Percentiles rank a stretch among this genome's conserved stretches.
phyloP scores from a whole-genome alignment of 352 stramenopile species.

The Globisporangium rhizosaccharum region DNA sequence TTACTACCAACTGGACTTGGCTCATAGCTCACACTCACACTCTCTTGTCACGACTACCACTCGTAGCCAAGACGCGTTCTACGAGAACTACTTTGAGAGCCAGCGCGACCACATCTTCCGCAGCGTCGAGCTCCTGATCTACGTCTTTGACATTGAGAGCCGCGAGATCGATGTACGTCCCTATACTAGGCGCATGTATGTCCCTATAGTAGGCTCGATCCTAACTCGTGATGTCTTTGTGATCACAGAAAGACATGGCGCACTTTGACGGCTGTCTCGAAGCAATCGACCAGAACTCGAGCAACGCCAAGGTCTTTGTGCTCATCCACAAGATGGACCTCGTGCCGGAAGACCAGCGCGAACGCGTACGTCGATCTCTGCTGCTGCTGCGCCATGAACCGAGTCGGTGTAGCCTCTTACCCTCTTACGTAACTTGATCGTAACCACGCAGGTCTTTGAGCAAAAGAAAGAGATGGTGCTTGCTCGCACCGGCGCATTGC shows the following conservation, averaged over 20 bases:
- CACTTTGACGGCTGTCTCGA: constrained; percentile 97
- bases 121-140: constrained; percentile 97
- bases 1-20: background rate
- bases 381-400: too few species aligned
- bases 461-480: constrained; percentile 94
- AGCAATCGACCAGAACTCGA: constrained; percentile 97
- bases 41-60: background rate
- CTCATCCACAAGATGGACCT: constrained; percentile 99
- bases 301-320: constrained; percentile 98
- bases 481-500: constrained; percentile 83
- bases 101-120: constrained; percentile 99
- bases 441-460: constrained; percentile 81
- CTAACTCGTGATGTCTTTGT: background rate
- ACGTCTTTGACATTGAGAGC: constrained; percentile 99
- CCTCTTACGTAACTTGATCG: too few species aligned
- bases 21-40: background rate
- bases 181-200: background rate
- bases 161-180: constrained; percentile 62
- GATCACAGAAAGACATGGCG: constrained; percentile 93
- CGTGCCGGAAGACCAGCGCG: constrained; percentile 83
- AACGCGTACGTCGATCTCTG: constrained; percentile 34
- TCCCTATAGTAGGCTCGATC: background rate
- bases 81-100: constrained; percentile 98
- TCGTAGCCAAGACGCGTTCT: constrained; percentile 96
- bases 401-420: too few species aligned